Percentiles rank a stretch among this genome's conserved stretches.
phyloP scores from a whole-genome alignment of 2,329 filamentous ascomycete genomes.

The Thielaviopsis euricoi region DNA sequence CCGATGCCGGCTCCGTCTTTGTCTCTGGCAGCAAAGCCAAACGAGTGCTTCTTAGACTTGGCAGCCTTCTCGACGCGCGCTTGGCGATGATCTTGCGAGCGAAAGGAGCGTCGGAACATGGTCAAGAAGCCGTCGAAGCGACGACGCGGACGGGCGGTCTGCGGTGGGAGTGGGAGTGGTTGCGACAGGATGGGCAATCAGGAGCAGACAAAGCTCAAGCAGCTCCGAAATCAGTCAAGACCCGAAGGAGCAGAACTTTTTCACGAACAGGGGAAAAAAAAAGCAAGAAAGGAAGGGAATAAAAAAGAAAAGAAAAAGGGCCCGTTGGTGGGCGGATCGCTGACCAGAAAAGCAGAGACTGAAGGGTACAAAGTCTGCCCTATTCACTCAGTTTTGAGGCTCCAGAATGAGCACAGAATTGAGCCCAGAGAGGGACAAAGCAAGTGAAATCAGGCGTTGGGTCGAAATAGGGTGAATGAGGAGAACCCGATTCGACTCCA shows the following conservation, averaged over 20 bases:
- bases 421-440: no score
- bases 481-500: neutral
- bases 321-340: slow-evolving; percentile 15
- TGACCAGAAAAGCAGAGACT: neutral
- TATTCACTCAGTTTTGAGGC: neutral
- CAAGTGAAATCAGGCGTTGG: no score
- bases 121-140: slow-evolving; percentile 1
- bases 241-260: neutral
- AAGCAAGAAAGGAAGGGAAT: no score
- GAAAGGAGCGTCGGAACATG: slow-evolving; percentile 92
- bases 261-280: neutral
- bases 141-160: slow-evolving; percentile 19
- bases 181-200: slow-evolving; percentile 5
- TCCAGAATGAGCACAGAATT: no score
- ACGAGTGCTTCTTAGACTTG: slow-evolving; percentile 49
- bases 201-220: neutral
- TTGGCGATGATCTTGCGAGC: slow-evolving; percentile 39
- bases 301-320: slow-evolving; percentile 21
- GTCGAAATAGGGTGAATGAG: no score
- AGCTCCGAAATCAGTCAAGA: slow-evolving; percentile 2
- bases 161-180: neutral
- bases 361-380: neutral
- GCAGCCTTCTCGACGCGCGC: slow-evolving; percentile 70
- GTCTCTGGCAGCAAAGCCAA: neutral
- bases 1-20: no score